Percentiles rank a stretch among this genome's conserved stretches.
phyloP scores from a whole-genome alignment of 306 rosid genomes.

The Trifolium pratense region DNA sequence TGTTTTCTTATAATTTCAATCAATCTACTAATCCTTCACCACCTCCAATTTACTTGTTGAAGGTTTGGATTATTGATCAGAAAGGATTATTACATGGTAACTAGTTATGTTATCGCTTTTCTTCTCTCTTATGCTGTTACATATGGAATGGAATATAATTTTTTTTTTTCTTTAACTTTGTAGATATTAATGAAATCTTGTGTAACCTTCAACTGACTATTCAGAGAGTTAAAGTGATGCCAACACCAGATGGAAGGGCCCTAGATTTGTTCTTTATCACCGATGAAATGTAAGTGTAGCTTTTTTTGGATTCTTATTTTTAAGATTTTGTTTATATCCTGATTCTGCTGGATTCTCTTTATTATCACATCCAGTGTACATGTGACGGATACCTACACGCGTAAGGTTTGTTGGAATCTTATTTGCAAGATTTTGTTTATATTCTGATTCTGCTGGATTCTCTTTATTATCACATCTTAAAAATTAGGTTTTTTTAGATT shows the following conservation, averaged over 20 bases:
- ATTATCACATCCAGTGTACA: not conserved
- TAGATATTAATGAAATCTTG: slow-evolving; percentile 77
- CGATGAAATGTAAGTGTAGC: slow-evolving; percentile 68
- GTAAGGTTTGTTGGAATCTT: slow-evolving; percentile 25
- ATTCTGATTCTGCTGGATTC: slow-evolving; percentile 30
- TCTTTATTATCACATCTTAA: slow-evolving; percentile 1
- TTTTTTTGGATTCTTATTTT: slow-evolving; percentile 34
- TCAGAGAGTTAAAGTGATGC: slow-evolving; percentile 87
- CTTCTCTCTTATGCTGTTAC: not conserved
- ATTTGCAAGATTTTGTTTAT: slow-evolving; percentile 25
- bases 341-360: slow-evolving; percentile 32
- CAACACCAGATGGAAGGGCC: slow-evolving; percentile 89
- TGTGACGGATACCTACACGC: not conserved
- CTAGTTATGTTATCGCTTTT: not conserved
- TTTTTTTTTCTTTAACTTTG: slow-evolving; percentile 43
- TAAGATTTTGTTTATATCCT: slow-evolving; percentile 15
- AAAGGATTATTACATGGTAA: slow-evolving; percentile 80
- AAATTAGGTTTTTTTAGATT: not conserved
- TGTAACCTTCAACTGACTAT: slow-evolving; percentile 79
- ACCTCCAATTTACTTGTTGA: slow-evolving; percentile 60
- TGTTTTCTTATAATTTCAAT: slow-evolving; percentile 56
- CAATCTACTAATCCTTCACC: slow-evolving; percentile 50
- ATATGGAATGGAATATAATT: slow-evolving; percentile 10
- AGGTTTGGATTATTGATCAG: slow-evolving; percentile 70
- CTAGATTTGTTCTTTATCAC: slow-evolving; percentile 82